These are phyloP conservation scores for Trichosporon sp. DNA, from an alignment of 1,284 basidiomycete species.

Conservation along the genomic window DNA sequence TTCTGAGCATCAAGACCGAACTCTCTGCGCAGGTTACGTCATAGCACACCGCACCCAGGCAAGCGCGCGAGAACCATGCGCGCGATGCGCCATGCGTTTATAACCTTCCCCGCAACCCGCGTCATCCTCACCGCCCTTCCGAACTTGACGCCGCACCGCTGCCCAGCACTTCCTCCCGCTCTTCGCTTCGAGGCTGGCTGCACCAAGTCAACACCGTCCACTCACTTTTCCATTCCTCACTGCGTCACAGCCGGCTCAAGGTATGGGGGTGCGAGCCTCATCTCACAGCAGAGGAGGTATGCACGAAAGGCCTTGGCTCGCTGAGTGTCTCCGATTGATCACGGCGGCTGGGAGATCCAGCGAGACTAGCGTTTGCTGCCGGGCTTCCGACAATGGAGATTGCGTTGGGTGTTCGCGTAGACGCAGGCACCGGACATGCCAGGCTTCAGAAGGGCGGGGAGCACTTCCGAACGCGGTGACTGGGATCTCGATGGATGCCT, in stretches of 20 bases:
- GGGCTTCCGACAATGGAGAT: neutral
- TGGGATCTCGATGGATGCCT: too few species aligned
- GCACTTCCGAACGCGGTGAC: neutral
- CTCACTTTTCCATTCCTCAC: neutral
- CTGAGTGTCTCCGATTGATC: neutral
- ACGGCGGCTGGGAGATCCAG: neutral
- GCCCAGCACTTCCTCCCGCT: neutral
- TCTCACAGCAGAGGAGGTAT: neutral
- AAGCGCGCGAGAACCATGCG: neutral
- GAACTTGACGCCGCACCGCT: neutral
- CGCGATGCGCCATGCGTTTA: neutral
- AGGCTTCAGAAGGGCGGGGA: too few species aligned
- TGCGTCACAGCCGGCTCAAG: neutral
- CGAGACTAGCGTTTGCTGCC: neutral
- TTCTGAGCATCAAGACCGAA: neutral
- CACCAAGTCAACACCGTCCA: neutral
- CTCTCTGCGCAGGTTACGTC: neutral
- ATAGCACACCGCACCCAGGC: neutral
- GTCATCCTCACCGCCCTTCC: neutral
- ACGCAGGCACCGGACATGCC: neutral
- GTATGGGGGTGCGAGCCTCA: neutral
- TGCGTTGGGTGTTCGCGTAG: neutral
- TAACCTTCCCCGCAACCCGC: neutral
- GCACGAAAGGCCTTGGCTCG: neutral
- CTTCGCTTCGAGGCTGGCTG: neutral